These are phyloP conservation scores for Blastocystis sp. DNA, from an alignment of 352 stramenopile genomes.

Conservation along the genomic window DNA sequence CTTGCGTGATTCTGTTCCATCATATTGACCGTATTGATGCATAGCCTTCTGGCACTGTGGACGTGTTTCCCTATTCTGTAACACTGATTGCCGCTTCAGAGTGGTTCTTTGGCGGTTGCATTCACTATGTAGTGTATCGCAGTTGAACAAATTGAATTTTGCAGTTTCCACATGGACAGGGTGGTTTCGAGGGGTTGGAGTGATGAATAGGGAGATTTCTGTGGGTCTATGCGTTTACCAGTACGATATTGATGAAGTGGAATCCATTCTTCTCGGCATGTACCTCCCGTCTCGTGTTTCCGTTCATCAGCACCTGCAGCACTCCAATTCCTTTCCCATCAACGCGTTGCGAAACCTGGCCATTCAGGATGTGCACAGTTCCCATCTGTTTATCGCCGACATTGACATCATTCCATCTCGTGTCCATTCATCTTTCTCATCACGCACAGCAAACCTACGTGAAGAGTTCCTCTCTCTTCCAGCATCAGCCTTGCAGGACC, in stretches of 20 bases:
- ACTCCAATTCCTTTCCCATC: slow-evolving; percentile 9
- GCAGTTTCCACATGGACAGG: slow-evolving; percentile 20
- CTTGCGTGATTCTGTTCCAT: not conserved
- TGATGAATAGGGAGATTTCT: slow-evolving; percentile 2
- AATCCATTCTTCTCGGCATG: not conserved
- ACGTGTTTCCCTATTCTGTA: not conserved
- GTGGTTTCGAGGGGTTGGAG: not conserved
- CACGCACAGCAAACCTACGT: not conserved
- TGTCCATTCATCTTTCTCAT: not conserved
- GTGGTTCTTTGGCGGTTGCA: not conserved
- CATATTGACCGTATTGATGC: not conserved
- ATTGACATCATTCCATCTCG: slow-evolving; percentile 1
- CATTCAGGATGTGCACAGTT: not conserved
- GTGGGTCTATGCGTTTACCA: not conserved
- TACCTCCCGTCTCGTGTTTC: slow-evolving; percentile 46
- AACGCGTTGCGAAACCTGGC: slow-evolving; percentile 33
- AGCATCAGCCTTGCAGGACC: not conserved
- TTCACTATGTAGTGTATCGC: slow-evolving; percentile 11
- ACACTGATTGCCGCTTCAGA: slow-evolving; percentile 17
- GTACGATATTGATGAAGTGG: not conserved
- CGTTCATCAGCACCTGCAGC: not conserved
- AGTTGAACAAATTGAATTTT: slow-evolving; percentile 28
- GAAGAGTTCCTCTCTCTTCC: slow-evolving; percentile 27
- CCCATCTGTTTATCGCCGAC: slow-evolving; percentile 18
- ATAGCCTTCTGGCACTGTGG: not conserved